Evolutionary conservation across 371 early-diverging fungal genomes (phyloP), one percentile per base, ranked within the genome.

Genomic region (Dichotomocladium elegans): DNA sequence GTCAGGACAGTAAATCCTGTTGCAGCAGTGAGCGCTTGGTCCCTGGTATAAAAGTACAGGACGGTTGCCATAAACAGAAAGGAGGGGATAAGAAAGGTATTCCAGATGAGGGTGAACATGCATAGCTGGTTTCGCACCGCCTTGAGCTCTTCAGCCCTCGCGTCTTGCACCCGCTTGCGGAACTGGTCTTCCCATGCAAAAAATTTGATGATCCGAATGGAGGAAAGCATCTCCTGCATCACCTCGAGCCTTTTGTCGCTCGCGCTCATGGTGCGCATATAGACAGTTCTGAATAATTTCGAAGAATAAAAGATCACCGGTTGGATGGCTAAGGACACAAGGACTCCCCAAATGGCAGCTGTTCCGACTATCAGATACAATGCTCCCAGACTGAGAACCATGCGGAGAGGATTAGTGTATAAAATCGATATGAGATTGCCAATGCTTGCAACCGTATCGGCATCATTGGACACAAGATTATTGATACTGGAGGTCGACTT

Each of bases 161-260:
- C 77, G 11, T 65, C 71, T 1, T 64, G 62, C 21, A 82, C 63
- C 44, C 79, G 74, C 31, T 71, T 68, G 41, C 73, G 66, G 47
- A 89, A 88, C 49, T 83, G 72, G 43, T 75, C 59, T 66, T 90
- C 87, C 90, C 90, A 90, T 22, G 86, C 90, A 75, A 89, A 90
- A 57, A 90, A 81, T 58, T 90, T 90, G 51, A 90, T 82, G 10
- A 88, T 84, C 24, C 87, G 82, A 41, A 90, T 89, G n/a, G 87
- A 90, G 47, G 72, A 63, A 42, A 89, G 60, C 58, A 88, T 72
- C 57, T 89, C 89, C 25, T 81, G 85, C 47, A 88, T 69, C 55
- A 79, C 63, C 12, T 81, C 75, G 43, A 89, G 64, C 28, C 82
- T 77, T 25, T 72, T 73, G 31, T 89, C 89, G 35, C 82, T 83